Evolutionary conservation across 345 rosid genomes (phyloP), one percentile per base, ranked within the genome.

Genomic region (Acer yangbiense): DNA sequence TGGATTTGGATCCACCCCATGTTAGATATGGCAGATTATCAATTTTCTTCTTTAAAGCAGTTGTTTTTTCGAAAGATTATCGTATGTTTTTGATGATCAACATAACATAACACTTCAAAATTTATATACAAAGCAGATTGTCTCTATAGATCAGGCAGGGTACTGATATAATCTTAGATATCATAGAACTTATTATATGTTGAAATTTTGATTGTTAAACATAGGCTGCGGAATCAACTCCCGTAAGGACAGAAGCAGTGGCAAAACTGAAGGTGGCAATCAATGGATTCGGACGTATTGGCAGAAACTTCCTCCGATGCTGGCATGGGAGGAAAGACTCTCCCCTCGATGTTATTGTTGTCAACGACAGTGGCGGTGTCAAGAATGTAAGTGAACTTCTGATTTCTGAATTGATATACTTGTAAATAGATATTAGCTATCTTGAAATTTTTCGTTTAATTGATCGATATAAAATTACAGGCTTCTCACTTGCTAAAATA

Each of bases 341-440:
- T 2, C 99, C 99, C 54, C 92, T 96, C 1, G 99, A 96, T 7
- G 97, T 96, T 14, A 13, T 96, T 70, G 97, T 96, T 0, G 91
- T 96, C 83, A 96, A 96, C 54, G 99, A 96, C 97, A 94, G 98
- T 46, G 98, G 95, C 43, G 99, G 98, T 90, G 99, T 96, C 81
- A 96, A 86, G 91, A 96, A 96, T 62, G 99, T 96, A 86, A 87
- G 90, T 35, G 23, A 73, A 44, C 41, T 65, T 4, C 13, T 20
- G 20, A 39, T 62, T 58, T 64, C 44, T 63, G 29, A 64, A 35
- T 35, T 35, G 39, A 35, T 35, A 35, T 4, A 35, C 0, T 35
- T 35, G 6, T 0, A 35, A 35, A 48, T 27, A 41, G 16, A n/a
- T 66, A 41, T 23, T 3, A n/a, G 7, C 2, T 41, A 11, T 11